Evolutionary conservation across 2,329 filamentous ascomycete species (phyloP).

Genomic region (Samsoniella hepiali): DNA sequence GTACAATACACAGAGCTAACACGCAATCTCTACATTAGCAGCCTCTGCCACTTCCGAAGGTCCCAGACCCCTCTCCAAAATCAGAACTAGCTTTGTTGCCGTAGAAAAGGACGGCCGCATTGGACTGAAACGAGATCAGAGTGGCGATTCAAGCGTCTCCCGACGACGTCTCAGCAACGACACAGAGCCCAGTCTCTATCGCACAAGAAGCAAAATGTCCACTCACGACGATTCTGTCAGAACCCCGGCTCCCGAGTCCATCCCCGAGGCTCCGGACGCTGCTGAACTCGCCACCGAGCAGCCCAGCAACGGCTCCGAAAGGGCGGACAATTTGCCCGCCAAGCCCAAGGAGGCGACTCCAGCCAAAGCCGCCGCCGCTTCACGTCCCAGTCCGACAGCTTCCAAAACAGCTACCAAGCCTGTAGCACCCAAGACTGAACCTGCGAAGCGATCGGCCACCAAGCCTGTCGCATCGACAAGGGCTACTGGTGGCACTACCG

Average conservation of each 20-base stretch:
- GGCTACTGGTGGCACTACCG: conserved; percentile 30
- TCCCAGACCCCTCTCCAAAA: conserved; percentile 67
- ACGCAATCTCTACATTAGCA: background rate
- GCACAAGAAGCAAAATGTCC: conserved; percentile 35
- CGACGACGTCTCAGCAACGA: conserved; percentile 36
- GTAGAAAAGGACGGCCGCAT: conserved; percentile 64
- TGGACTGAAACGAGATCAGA: conserved; percentile 45
- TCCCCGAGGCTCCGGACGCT: conserved; percentile 12
- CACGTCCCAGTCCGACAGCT: conserved; percentile 26
- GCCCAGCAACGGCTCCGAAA: conserved; percentile 19
- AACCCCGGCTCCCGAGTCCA: conserved; percentile 14
- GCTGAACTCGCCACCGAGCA: background rate
- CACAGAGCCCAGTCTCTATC: conserved; percentile 35
- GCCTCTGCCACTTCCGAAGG: conserved; percentile 41
- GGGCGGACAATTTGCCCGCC: conserved; percentile 28
- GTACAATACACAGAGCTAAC: conserved; percentile 2
- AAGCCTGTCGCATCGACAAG: conserved; percentile 29
- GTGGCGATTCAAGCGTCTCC: conserved; percentile 38
- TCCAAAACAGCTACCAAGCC: conserved; percentile 26
- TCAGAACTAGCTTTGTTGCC: conserved; percentile 71
- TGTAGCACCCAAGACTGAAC: conserved; percentile 26
- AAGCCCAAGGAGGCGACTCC: conserved; percentile 22
- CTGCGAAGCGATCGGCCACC: conserved; percentile 24
- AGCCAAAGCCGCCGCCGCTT: conserved; percentile 10
- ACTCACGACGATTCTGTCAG: conserved; percentile 26